A percentile compares a stretch with the other conserved stretches of the same genome.
Conservation (phyloP, 192 early-diverging fungal species). For the Linnemannia schmuckeri region DNA sequence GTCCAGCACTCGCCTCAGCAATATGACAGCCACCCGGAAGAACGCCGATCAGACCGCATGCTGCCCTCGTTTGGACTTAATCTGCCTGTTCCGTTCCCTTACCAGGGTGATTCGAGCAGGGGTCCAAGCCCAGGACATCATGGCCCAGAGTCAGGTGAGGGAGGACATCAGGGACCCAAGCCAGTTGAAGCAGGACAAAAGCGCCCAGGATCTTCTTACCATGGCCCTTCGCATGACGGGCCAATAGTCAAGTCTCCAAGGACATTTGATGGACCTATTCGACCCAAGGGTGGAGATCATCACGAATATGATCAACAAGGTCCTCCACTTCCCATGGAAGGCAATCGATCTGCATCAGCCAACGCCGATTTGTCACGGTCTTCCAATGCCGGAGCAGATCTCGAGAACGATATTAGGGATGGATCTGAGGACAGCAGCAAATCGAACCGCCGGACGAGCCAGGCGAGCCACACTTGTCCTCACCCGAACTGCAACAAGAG, state of each 20-base stretch:
- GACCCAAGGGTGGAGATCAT: conserved; percentile 11
- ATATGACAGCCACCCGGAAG: conserved; percentile 31
- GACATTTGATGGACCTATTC: conserved; percentile 22
- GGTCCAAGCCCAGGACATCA: conserved; percentile 16
- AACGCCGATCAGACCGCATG: conserved; percentile 50
- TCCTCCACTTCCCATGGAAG: conserved; percentile 34
- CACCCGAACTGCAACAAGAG: conserved; percentile 62
- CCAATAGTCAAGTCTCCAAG: conserved; percentile 32
- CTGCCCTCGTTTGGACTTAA: conserved; percentile 50
- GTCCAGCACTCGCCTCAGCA: conserved; percentile 24
- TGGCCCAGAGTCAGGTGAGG: background rate
- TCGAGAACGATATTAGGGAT: background rate
- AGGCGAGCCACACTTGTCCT: conserved; percentile 48
- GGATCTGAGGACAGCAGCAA: conserved; percentile 15
- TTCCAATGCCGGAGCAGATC: background rate
- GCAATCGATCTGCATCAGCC: conserved; percentile 6
- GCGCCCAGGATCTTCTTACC: conserved; percentile 42
- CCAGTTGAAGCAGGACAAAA: conserved; percentile 32
- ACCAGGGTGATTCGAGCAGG: conserved; percentile 13
- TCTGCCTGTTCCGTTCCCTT: conserved; percentile 35
- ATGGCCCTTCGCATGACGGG: conserved; percentile 32
- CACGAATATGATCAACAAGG: conserved; percentile 50
- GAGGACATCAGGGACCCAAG: conserved; percentile 2
- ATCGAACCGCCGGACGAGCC: conserved; percentile 9
- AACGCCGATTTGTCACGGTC: background rate